A percentile compares a stretch with the other conserved stretches of the same genome.
These are phyloP conservation scores for Przewalskia tangutica DNA, from an alignment of 257 asterid species.

Conservation along the genomic window DNA sequence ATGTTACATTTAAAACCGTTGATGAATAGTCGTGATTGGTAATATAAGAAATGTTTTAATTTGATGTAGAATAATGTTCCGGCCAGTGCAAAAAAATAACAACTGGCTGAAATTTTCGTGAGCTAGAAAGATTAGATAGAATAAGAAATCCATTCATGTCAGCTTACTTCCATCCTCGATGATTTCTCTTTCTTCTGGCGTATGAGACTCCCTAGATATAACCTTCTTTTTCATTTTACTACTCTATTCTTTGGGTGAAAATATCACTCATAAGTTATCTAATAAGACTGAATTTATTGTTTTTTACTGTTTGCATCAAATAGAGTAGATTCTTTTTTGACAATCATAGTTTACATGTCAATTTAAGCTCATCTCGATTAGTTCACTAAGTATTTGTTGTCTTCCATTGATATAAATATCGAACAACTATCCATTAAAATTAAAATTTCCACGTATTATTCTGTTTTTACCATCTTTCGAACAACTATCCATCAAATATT, in stretches of 20 bases:
- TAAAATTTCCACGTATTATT: background rate
- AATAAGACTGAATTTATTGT: no score
- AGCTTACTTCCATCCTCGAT: no score
- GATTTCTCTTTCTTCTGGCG: no score
- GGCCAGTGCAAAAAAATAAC: background rate
- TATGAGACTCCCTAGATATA: no score
- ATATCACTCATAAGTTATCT: background rate
- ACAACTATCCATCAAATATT: no score
- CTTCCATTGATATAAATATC: background rate
- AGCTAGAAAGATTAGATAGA: no score
- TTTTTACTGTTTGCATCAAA: background rate
- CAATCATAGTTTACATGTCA: background rate
- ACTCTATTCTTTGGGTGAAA: background rate
- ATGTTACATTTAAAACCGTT: no score
- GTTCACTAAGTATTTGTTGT: no score
- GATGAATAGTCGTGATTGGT: background rate
- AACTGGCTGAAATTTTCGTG: no score
- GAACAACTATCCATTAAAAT: background rate
- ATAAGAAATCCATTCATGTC: no score
- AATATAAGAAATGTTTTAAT: background rate
- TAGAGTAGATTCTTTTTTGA: background rate
- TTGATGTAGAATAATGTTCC: no score
- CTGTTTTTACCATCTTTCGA: background rate
- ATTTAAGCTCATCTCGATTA: background rate
- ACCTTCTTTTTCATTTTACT: background rate